Conservation (phyloP, 345 rosid species). For the Arabidopsis thaliana region DNA sequence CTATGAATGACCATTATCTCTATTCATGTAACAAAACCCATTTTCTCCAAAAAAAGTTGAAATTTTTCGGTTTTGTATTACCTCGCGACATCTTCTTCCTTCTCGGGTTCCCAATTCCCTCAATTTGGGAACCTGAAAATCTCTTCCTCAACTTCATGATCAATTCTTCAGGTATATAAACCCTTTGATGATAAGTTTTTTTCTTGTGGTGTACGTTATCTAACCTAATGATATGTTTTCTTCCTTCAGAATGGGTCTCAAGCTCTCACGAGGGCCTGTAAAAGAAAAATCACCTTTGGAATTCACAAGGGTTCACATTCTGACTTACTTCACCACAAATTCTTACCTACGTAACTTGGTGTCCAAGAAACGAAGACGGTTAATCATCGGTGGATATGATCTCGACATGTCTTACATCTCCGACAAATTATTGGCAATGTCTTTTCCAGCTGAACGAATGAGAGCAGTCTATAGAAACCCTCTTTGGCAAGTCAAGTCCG, state of each 20-base stretch:
- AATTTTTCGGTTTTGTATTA: background rate
- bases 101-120: constrained; percentile 52
- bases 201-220: background rate
- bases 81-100: constrained; percentile 36
- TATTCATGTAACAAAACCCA: constrained; percentile 22
- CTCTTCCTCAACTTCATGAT: constrained; percentile 50
- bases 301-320: constrained; percentile 47
- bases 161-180: constrained; percentile 47
- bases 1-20: constrained; percentile 7
- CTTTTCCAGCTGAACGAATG: constrained; percentile 91
- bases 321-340: constrained; percentile 61
- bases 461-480: constrained; percentile 89
- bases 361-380: constrained; percentile 79
- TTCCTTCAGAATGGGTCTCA: constrained; percentile 68
- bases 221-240: background rate
- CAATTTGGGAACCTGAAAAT: constrained; percentile 50
- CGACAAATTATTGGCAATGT: constrained; percentile 78
- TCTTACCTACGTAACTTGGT: constrained; percentile 78
- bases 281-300: constrained; percentile 40
- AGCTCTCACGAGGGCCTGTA: constrained; percentile 52
- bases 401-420: constrained; percentile 96
- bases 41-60: background rate
- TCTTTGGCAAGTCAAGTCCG: constrained; percentile 95
- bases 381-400: constrained; percentile 84
- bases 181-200: background rate